Percentiles rank a stretch among this genome's conserved stretches.
Conservation (phyloP, 768 basidiomycete genomes). For the Phylloporus sp. region DNA sequence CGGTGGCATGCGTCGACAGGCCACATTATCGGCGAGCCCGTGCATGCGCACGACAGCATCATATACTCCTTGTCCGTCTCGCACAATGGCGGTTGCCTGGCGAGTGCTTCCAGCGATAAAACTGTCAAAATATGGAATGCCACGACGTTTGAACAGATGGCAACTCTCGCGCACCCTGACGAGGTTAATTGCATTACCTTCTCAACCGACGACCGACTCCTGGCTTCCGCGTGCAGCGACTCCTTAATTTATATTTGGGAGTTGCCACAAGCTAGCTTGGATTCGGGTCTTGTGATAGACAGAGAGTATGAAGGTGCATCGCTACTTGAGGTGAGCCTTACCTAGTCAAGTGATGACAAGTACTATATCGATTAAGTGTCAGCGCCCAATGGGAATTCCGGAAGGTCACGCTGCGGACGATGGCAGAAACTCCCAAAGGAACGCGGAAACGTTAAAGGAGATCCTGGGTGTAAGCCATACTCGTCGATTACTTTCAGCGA, state of each 20-base stretch:
- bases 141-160: constrained; percentile 23
- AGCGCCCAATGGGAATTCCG: constrained; percentile 10
- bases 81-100: constrained; percentile 24
- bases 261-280: constrained; percentile 24
- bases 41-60: constrained; percentile 21
- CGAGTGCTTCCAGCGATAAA: constrained; percentile 27
- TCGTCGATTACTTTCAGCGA: neutral
- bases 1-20: constrained; percentile 24
- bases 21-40: constrained; percentile 17
- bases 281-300: constrained; percentile 27
- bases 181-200: constrained; percentile 29
- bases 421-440: neutral
- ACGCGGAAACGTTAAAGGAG: constrained; percentile 9
- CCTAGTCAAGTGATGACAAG: neutral
- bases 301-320: constrained; percentile 18
- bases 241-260: constrained; percentile 30
- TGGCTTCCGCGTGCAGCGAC: constrained; percentile 31
- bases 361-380: constrained; percentile 4
- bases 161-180: constrained; percentile 18
- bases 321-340: constrained; percentile 22
- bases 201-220: constrained; percentile 25
- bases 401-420: constrained; percentile 1
- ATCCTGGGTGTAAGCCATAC: constrained; percentile 17
- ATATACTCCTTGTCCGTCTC: constrained; percentile 27
- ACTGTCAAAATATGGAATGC: constrained; percentile 30